Evolutionary conservation across 2,329 filamentous ascomycete genomes (phyloP).

Genomic region (Venturiaceae sp.): DNA sequence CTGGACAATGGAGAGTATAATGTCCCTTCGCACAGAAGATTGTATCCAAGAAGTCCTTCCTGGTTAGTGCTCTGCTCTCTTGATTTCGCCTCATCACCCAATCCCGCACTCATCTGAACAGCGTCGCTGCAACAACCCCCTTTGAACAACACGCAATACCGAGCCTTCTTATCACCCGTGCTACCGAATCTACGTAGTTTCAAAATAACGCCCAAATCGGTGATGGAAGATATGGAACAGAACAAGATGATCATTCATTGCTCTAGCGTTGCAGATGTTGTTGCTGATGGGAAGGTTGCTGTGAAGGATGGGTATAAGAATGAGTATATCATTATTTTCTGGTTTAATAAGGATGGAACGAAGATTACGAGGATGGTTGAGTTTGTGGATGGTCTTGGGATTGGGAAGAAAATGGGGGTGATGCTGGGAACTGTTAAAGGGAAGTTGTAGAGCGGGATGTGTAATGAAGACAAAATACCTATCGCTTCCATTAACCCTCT

Average conservation of each 20-base stretch:
- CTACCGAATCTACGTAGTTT: neutral
- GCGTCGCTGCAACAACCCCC: neutral
- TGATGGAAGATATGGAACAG: neutral
- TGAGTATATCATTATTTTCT: neutral
- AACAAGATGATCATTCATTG: neutral
- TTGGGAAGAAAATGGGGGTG: neutral
- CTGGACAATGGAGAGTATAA: neutral
- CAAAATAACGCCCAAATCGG: neutral
- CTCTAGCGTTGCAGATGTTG: neutral
- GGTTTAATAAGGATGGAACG: neutral
- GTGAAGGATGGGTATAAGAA: neutral
- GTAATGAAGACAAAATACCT: too few species aligned
- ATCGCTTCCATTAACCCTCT: too few species aligned
- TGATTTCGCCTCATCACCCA: neutral
- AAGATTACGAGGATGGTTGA: neutral
- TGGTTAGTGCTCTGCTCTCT: neutral
- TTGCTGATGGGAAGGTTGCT: neutral
- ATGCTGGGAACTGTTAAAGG: neutral
- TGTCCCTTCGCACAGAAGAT: neutral
- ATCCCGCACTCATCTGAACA: neutral
- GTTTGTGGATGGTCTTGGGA: neutral
- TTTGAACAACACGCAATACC: neutral
- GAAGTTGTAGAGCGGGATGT: neutral
- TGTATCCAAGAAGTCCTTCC: neutral
- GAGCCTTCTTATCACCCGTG: neutral